A percentile compares a stretch with the other conserved stretches of the same genome.
Conservation (phyloP, 2,329 filamentous ascomycete species). For the Amphichorda felina region DNA sequence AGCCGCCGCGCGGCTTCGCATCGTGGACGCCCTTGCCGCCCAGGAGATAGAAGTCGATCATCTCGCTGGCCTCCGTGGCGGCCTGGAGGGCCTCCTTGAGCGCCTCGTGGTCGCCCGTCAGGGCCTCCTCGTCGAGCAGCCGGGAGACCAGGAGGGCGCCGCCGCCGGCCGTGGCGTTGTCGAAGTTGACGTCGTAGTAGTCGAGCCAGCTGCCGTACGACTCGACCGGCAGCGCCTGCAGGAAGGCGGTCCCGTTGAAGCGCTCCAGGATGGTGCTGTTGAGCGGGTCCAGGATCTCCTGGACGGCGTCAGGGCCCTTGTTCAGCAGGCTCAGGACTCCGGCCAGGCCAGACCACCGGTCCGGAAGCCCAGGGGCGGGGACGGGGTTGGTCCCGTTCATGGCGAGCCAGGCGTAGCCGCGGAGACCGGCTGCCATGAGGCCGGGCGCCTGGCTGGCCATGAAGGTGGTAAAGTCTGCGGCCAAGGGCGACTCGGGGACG, state of each 20-base stretch:
- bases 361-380: slow-evolving; percentile 17
- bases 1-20: slow-evolving; percentile 29
- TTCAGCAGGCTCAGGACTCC: not conserved
- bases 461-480: slow-evolving; percentile 33
- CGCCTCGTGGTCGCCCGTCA: slow-evolving; percentile 20
- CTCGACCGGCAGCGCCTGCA: slow-evolving; percentile 20
- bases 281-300: not conserved
- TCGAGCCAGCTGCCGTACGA: slow-evolving; percentile 20
- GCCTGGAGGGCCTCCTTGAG: slow-evolving; percentile 23
- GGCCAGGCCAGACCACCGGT: slow-evolving; percentile 20
- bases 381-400: slow-evolving; percentile 17
- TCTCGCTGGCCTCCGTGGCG: slow-evolving; percentile 14
- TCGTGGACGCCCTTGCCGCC: slow-evolving; percentile 30
- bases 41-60: slow-evolving; percentile 25
- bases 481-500: slow-evolving; percentile 18
- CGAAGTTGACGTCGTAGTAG: slow-evolving; percentile 24
- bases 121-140: slow-evolving; percentile 23
- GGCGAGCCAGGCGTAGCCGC: slow-evolving; percentile 32
- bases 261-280: slow-evolving; percentile 18
- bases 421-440: slow-evolving; percentile 37
- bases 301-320: not conserved
- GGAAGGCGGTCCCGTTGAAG: slow-evolving; percentile 10
- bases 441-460: slow-evolving; percentile 32
- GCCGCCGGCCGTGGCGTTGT: slow-evolving; percentile 20
- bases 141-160: slow-evolving; percentile 28